These are phyloP conservation scores for Rhodotorula glutinis DNA, from an alignment of 1,284 basidiomycete genomes.

Conservation along the genomic window DNA sequence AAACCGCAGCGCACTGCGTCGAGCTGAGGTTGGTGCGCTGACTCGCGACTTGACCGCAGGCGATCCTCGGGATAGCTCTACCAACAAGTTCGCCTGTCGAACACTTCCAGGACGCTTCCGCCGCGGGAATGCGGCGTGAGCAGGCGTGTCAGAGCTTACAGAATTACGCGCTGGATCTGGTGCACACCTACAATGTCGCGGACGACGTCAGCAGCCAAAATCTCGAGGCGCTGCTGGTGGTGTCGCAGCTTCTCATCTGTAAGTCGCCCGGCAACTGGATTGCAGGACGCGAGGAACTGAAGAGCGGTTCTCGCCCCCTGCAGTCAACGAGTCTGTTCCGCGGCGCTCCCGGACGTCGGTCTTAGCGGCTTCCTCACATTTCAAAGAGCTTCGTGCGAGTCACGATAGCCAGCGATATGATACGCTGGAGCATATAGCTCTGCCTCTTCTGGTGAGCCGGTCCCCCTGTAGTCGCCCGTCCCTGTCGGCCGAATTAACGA, in stretches of 20 bases:
- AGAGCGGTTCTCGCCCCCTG: neutral
- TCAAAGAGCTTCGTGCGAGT: constrained; percentile 18
- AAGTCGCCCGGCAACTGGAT: neutral
- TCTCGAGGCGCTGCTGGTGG: constrained; percentile 20
- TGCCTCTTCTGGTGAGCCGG: constrained; percentile 15
- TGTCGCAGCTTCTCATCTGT: constrained; percentile 25
- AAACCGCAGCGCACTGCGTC: no score
- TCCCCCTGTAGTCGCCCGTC: no score
- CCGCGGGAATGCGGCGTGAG: constrained; percentile 22
- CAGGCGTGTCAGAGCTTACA: constrained; percentile 18
- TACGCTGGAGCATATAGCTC: constrained; percentile 3
- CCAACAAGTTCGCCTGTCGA: neutral
- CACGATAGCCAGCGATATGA: neutral
- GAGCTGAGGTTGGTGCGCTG: no score
- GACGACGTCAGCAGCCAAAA: constrained; percentile 13
- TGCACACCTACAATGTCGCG: constrained; percentile 7
- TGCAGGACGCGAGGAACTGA: neutral
- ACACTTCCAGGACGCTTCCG: constrained; percentile 3
- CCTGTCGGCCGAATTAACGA: no score
- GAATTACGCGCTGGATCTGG: constrained; percentile 17
- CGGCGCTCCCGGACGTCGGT: constrained; percentile 11
- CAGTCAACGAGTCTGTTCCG: constrained; percentile 28
- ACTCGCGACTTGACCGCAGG: constrained; percentile 12
- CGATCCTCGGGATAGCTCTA: constrained; percentile 19
- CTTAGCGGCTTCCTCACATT: constrained; percentile 13